Evolutionary conservation across 306 rosid genomes (phyloP), one percentile per base, ranked within the genome.

Genomic region (Luffa aegyptiaca): DNA sequence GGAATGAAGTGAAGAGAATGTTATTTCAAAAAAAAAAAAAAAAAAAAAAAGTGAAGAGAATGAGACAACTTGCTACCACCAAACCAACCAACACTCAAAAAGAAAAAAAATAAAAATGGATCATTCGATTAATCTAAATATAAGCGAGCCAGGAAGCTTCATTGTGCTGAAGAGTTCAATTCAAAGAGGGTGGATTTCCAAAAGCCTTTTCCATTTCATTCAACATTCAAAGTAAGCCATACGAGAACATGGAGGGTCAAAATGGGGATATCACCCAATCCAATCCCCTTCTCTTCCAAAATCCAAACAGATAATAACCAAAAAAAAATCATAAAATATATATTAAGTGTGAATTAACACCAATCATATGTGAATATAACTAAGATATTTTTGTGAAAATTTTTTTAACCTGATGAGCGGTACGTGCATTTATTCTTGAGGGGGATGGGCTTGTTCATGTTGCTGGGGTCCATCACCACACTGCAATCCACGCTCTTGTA

Each of bases 381-480:
- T 8, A 18, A 63, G 5, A 64, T 13, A 5, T 13, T 31, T 6
- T 12, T 62, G 37, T 69, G 8, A 1, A 1, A 4, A 20, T 70
- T 5, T 46, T 10, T 12, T 71, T 71, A 72, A 72, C 12, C 21
- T 26, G 53, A 69, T 17, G 79, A 62, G 21, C 55, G 78, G 81
- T 90, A 88, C 59, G 37, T 80, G 78, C 98, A 92, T 75, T 84
- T 87, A 81, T 83, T 89, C 33, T 73, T 76, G 42, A 95, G 88
- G 5, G 90, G 57, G 74, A 92, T 83, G 76, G 93, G 79, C 51
- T 26, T 20, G 65, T 82, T 91, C 95, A 95, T 91, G 75, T 87
- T 89, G 76, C 87, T 90, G 7, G 97, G 90, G 80, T 92, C 96
- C 90, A 92, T 84, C 16, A 81, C 75, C 36, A 95, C 82, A 0